Evolutionary conservation across 1,284 basidiomycete species (phyloP).

Genomic region (Trichosporon sp.): DNA sequence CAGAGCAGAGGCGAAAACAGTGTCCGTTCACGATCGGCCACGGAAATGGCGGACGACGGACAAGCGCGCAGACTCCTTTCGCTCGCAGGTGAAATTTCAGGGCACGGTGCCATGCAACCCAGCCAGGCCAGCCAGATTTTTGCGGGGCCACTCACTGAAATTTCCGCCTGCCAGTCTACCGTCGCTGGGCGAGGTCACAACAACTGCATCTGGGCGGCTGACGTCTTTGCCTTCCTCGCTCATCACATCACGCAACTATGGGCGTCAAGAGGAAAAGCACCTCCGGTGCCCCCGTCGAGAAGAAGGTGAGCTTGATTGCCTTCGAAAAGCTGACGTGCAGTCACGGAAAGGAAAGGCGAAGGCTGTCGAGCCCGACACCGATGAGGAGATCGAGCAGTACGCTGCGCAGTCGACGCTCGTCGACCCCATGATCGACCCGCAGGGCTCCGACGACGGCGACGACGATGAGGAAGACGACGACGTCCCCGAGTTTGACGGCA

Average conservation of each 20-base stretch:
- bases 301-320: constrained; percentile 28
- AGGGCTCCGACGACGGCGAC: constrained; percentile 30
- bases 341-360: constrained; percentile 23
- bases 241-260: constrained; percentile 22
- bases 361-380: constrained; percentile 28
- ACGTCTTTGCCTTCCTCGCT: constrained; percentile 17
- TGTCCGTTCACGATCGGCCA: too few relatives aligned
- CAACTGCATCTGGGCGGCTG: background rate
- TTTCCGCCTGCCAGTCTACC: background rate
- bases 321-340: constrained; percentile 15
- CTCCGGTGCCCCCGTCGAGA: constrained; percentile 15
- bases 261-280: constrained; percentile 29
- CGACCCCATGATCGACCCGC: constrained; percentile 36
- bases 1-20: background rate
- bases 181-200: background rate
- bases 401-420: constrained; percentile 29
- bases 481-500: constrained; percentile 35
- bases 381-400: constrained; percentile 33
- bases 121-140: constrained; percentile 6
- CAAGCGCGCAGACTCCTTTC: background rate
- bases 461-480: constrained; percentile 35
- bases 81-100: constrained; percentile 13
- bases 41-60: too few relatives aligned
- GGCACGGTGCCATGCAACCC: background rate
- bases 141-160: constrained; percentile 32